Evolutionary conservation across 1,139 yeast species (phyloP).

Genomic region (Blastobotrys apis): DNA sequence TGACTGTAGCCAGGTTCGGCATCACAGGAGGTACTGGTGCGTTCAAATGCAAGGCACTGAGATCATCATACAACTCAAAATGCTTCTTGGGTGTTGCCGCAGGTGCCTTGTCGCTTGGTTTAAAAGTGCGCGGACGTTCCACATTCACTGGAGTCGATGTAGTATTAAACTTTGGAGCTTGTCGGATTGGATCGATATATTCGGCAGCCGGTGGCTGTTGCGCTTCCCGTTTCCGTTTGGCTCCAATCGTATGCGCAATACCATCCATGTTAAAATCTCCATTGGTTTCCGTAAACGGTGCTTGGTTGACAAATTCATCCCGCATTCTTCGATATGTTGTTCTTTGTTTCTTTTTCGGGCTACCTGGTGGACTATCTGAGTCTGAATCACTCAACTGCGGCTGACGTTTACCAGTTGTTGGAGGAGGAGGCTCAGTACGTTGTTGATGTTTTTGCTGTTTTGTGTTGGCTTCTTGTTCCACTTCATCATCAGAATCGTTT

Average conservation of each 20-base stretch:
- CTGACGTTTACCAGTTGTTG: slow-evolving; percentile 9
- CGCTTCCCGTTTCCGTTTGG: slow-evolving; percentile 1
- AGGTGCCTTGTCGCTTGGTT: slow-evolving; percentile 2
- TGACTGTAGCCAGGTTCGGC: slow-evolving; percentile 5
- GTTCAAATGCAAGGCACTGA: slow-evolving; percentile 4
- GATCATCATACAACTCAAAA: slow-evolving; percentile 5
- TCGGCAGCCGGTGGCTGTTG: slow-evolving; percentile 1
- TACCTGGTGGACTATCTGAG: neutral
- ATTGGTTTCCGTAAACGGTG: slow-evolving; percentile 41
- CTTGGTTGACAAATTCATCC: slow-evolving; percentile 14
- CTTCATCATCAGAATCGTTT: slow-evolving; percentile 18
- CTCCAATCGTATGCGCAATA: slow-evolving; percentile 20
- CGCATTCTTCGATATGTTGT: slow-evolving; percentile 1
- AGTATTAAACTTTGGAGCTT: slow-evolving; percentile 10
- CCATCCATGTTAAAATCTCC: slow-evolving; percentile 41
- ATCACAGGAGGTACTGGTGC: slow-evolving; percentile 9
- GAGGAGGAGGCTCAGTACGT: too few relatives aligned
- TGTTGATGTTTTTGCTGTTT: neutral
- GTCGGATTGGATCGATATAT: slow-evolving; percentile 3
- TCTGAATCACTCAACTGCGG: slow-evolving; percentile 5
- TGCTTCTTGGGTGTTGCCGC: neutral
- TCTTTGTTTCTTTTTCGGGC: slow-evolving; percentile 9
- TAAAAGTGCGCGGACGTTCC: slow-evolving; percentile 12
- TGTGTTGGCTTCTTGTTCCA: slow-evolving; percentile 1
- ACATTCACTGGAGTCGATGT: slow-evolving; percentile 15